Evolutionary conservation across 805 yeast species (phyloP), one percentile per base, ranked within the genome.

Genomic region (Ogataea trehalophila): DNA sequence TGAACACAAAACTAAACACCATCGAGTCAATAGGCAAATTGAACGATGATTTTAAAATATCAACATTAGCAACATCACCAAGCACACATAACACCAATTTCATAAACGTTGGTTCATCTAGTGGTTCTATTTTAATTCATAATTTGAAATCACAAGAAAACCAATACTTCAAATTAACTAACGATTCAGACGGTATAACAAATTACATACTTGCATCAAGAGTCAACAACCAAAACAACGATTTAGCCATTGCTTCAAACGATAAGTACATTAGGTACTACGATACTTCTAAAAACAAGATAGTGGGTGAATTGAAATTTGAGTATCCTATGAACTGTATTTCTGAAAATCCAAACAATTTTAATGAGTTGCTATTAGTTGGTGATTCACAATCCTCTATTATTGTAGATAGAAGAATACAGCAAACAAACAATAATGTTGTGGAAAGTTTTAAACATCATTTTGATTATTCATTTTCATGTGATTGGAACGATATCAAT

Each of bases 401-500:
- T 46, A 67, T 81, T 4, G 41, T 75, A 4, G 87, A 81, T 58
- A 60, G 67, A 14, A 55, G 82, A 44, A 26, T 26, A 9, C 31
- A 26, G 9, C 31, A 26, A 26, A 26, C 31, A 14, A 29, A 37
- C 5, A 36, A 39, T 1, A 16, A 15, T 4, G 45, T 50, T 15
- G 48, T 46, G 6, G 36, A 40, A 11, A 33, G 17, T 2, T 48
- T 73, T 34, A 47, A 48, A 22, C 83, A 81, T 7, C 86, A 81
- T 58, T 61, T 62, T 42, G 86, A 81, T 57, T 80, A 59, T 57
- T 75, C 81, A 4, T 81, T 81, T 52, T 69, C 81, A 37, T 80
- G 84, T 57, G 85, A 80, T 54, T 81, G 86, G 85, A 57, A 60
- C 39, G 77, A 72, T 14, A 62, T 72, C 41, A 54, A 67, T 5